Percentiles rank a stretch among this genome's conserved stretches.
These are phyloP conservation scores for Scortechinia acanthostroma DNA, from an alignment of 2,329 filamentous ascomycete genomes.

Conservation along the genomic window DNA sequence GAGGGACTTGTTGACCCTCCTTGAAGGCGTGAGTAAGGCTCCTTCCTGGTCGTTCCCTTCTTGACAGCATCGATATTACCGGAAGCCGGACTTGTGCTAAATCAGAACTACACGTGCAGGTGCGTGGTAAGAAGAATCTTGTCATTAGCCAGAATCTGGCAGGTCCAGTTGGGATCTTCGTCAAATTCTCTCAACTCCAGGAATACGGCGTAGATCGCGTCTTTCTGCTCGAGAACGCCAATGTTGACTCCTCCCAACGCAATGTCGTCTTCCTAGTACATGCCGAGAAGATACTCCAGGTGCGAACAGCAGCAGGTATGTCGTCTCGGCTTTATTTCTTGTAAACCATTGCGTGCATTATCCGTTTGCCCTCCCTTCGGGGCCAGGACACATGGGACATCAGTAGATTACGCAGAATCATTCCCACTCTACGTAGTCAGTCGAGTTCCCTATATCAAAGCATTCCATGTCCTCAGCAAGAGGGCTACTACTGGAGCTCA, in stretches of 20 bases:
- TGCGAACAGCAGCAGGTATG: constrained; percentile 58
- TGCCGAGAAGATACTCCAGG: constrained; percentile 46
- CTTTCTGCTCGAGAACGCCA: constrained; percentile 64
- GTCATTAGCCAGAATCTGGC: constrained; percentile 58
- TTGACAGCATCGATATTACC: constrained; percentile 7
- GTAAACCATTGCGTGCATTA: constrained; percentile 5
- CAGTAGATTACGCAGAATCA: constrained; percentile 45
- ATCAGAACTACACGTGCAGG: constrained; percentile 32
- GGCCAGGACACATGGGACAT: constrained; percentile 36
- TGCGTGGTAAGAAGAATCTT: constrained; percentile 63
- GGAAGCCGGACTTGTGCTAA: constrained; percentile 12
- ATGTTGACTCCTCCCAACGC: constrained; percentile 54
- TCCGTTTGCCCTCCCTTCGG: constrained; percentile 4
- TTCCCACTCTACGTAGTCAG: constrained; percentile 42
- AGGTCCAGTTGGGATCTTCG: constrained; percentile 54
- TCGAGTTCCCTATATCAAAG: constrained; percentile 22
- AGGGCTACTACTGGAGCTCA: too few relatives aligned
- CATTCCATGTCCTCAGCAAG: too few relatives aligned
- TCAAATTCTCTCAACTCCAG: constrained; percentile 51
- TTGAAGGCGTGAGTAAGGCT: constrained; percentile 56
- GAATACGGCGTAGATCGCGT: constrained; percentile 67
- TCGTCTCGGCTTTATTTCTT: constrained; percentile 9
- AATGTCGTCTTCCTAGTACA: constrained; percentile 62
- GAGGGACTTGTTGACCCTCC: constrained; percentile 50
- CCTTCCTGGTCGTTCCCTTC: constrained; percentile 7